Conservation (phyloP, 129 eudicot genomes). For the Silybum marianum region DNA sequence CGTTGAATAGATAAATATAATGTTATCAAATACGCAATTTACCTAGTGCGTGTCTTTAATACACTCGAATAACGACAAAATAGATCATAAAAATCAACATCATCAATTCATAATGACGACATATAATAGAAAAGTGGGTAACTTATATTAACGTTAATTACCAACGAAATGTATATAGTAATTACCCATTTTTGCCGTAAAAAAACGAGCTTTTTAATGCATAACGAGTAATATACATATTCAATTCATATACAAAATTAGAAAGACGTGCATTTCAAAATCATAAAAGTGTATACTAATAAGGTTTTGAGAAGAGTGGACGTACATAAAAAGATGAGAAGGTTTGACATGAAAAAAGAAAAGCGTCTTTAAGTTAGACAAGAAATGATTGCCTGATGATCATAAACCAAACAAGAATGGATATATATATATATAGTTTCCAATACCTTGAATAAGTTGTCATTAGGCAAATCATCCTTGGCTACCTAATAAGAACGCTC, state of each 20-base stretch:
- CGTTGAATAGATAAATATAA: too few species aligned
- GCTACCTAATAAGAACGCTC: slow-evolving; percentile 32
- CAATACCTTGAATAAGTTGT: slow-evolving; percentile 7
- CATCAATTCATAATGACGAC: too few species aligned
- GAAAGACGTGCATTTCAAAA: background rate
- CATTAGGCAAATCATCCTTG: slow-evolving; percentile 41
- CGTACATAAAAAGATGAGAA: slow-evolving; percentile 14
- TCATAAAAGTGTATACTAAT: background rate
- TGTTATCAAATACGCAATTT: too few species aligned
- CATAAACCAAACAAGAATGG: slow-evolving; percentile 10
- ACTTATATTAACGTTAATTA: background rate
- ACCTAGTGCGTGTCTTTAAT: too few species aligned
- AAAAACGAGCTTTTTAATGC: background rate
- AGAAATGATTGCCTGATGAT: slow-evolving; percentile 24
- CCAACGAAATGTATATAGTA: background rate
- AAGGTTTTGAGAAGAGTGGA: background rate
- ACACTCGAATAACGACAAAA: too few species aligned
- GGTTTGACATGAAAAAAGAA: slow-evolving; percentile 24
- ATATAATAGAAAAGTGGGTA: background rate
- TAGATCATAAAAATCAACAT: too few species aligned
- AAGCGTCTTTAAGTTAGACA: slow-evolving; percentile 22
- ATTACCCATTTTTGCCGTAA: background rate
- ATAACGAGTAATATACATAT: background rate
- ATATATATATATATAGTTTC: background rate
- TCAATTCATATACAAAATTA: background rate